Conservation (phyloP, 768 basidiomycete species). For the Kwoniella sp. region DNA sequence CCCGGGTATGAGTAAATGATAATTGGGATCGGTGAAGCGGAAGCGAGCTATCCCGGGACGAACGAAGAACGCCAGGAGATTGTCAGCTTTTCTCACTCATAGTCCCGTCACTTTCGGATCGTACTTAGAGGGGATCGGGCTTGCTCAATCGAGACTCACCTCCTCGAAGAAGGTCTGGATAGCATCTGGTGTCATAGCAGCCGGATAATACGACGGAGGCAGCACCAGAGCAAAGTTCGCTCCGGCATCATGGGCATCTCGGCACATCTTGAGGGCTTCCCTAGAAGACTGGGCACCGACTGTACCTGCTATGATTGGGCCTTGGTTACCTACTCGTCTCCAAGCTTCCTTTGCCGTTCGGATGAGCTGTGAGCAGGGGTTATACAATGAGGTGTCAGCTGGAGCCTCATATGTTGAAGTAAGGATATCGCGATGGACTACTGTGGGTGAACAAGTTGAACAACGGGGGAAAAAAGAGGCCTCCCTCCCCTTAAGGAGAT, state of each 20-base stretch:
- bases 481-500: too few species aligned
- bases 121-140: not conserved
- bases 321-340: slow-evolving; percentile 26
- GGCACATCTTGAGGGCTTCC: slow-evolving; percentile 26
- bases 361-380: slow-evolving; percentile 21
- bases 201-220: slow-evolving; percentile 42
- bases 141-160: slow-evolving; percentile 24
- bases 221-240: slow-evolving; percentile 38
- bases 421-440: too few species aligned
- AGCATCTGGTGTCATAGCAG: slow-evolving; percentile 42
- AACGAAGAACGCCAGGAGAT: too few species aligned
- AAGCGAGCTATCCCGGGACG: slow-evolving; percentile 47
- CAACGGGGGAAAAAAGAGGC: too few species aligned
- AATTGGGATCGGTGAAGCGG: slow-evolving; percentile 51
- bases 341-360: slow-evolving; percentile 33
- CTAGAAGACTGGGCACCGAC: slow-evolving; percentile 39
- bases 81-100: not conserved
- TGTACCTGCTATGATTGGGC: slow-evolving; percentile 42
- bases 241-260: slow-evolving; percentile 29
- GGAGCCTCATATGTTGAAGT: too few species aligned
- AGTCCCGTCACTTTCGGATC: not conserved
- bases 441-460: too few species aligned
- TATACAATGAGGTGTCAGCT: not conserved
- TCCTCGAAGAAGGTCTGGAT: slow-evolving; percentile 49
- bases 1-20: slow-evolving; percentile 55